These are phyloP conservation scores for Fomes fomentarius DNA, from an alignment of 1,284 basidiomycete genomes.

Conservation along the genomic window DNA sequence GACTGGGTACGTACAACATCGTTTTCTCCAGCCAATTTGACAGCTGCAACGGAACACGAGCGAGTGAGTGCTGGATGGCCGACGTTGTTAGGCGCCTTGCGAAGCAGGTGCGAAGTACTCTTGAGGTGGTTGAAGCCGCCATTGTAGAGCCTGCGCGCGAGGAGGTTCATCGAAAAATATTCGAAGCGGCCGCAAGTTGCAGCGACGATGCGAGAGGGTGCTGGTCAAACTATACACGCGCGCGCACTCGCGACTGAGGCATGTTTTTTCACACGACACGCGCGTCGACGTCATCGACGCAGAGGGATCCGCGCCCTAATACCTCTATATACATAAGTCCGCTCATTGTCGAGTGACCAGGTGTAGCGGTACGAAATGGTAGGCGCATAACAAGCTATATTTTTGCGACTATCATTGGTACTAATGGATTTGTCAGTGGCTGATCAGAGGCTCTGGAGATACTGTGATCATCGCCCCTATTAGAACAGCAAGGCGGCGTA, in stretches of 20 bases:
- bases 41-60: slow-evolving; percentile 25
- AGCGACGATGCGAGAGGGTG: not conserved
- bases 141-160: slow-evolving; percentile 35
- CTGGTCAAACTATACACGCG: slow-evolving; percentile 9
- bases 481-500: too few relatives aligned
- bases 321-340: too few relatives aligned
- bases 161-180: slow-evolving; percentile 33
- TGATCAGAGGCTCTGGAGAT: too few relatives aligned
- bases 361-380: too few relatives aligned
- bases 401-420: too few relatives aligned
- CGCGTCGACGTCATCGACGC: slow-evolving; percentile 1
- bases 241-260: slow-evolving; percentile 10
- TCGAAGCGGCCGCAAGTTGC: not conserved
- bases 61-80: slow-evolving; percentile 22
- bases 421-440: too few relatives aligned
- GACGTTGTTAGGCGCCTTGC: slow-evolving; percentile 28
- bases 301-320: too few relatives aligned
- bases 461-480: too few relatives aligned
- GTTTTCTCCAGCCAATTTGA: slow-evolving; percentile 10
- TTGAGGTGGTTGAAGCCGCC: slow-evolving; percentile 38
- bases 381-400: too few relatives aligned
- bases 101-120: slow-evolving; percentile 29
- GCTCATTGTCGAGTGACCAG: too few relatives aligned
- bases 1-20: slow-evolving; percentile 8
- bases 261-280: slow-evolving; percentile 8